phyloP scores from a whole-genome alignment of 2,329 filamentous ascomycete genomes.

The Xylaria sp. region DNA sequence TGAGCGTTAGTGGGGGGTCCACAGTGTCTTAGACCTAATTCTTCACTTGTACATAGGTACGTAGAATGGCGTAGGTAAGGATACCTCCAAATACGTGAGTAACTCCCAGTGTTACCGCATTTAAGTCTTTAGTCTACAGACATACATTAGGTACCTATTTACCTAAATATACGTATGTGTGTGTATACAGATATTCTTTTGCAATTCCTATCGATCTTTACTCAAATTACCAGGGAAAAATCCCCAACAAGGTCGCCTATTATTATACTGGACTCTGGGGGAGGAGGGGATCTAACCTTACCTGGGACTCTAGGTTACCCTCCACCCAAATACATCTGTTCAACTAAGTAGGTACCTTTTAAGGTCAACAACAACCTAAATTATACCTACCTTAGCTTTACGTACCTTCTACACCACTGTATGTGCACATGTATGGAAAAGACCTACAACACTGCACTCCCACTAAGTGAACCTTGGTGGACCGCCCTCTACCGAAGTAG shows the following conservation, averaged over 20 bases:
- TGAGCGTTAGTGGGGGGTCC: too few species aligned
- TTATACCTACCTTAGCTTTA: background rate
- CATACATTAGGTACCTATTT: background rate
- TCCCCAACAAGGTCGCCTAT: too few species aligned
- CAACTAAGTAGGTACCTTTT: background rate
- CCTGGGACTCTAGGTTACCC: background rate
- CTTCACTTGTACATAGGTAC: too few species aligned
- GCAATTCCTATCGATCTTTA: too few species aligned
- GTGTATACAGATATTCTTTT: background rate
- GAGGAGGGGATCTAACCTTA: background rate
- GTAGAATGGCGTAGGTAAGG: too few species aligned
- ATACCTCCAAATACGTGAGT: too few species aligned
- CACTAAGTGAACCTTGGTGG: background rate
- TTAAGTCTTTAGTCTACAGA: background rate
- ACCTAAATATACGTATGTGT: slow-evolving; percentile 1
- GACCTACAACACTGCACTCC: background rate
- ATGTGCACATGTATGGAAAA: background rate
- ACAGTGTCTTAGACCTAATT: too few species aligned
- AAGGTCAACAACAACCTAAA: background rate
- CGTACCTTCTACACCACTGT: background rate
- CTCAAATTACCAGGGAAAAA: too few species aligned
- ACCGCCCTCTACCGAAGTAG: background rate
- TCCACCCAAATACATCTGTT: background rate
- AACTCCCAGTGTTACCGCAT: too few species aligned
- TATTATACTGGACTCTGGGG: too few species aligned